Percentiles rank a stretch among this genome's conserved stretches.
Conservation (phyloP, 2,329 filamentous ascomycete species). For the Aureobasidium leucospermi region DNA sequence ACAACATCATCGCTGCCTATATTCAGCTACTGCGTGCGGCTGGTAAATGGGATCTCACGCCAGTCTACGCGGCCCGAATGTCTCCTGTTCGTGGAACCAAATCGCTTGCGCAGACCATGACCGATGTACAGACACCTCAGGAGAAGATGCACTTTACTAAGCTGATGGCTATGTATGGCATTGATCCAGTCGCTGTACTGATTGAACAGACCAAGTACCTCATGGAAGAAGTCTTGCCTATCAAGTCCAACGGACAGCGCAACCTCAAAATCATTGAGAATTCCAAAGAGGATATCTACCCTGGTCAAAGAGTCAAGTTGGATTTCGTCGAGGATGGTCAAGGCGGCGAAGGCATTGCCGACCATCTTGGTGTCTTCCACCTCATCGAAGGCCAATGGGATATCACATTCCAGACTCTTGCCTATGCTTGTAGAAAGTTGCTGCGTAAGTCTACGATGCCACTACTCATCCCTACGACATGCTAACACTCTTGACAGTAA, state of each 20-base stretch:
- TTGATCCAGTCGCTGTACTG: slow-evolving; percentile 69
- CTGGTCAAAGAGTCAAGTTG: slow-evolving; percentile 57
- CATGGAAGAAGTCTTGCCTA: slow-evolving; percentile 19
- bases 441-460: slow-evolving; percentile 56
- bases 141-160: slow-evolving; percentile 62
- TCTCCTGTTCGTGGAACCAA: slow-evolving; percentile 56
- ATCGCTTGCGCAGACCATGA: slow-evolving; percentile 68
- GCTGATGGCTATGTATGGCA: slow-evolving; percentile 65
- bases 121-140: slow-evolving; percentile 59
- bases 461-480: neutral
- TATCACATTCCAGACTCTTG: slow-evolving; percentile 60
- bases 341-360: slow-evolving; percentile 65
- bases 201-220: slow-evolving; percentile 50
- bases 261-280: slow-evolving; percentile 44
- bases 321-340: slow-evolving; percentile 60
- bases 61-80: slow-evolving; percentile 80
- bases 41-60: slow-evolving; percentile 69
- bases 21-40: slow-evolving; percentile 69
- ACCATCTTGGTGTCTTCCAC: slow-evolving; percentile 77
- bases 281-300: slow-evolving; percentile 39
- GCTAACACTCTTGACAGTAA: slow-evolving; percentile 25
- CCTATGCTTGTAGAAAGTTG: slow-evolving; percentile 73
- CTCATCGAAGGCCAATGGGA: slow-evolving; percentile 66
- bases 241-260: neutral
- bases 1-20: slow-evolving; percentile 71